These are phyloP conservation scores for Blastobotrys attinorum DNA, from an alignment of 805 yeast species.

Conservation along the genomic window DNA sequence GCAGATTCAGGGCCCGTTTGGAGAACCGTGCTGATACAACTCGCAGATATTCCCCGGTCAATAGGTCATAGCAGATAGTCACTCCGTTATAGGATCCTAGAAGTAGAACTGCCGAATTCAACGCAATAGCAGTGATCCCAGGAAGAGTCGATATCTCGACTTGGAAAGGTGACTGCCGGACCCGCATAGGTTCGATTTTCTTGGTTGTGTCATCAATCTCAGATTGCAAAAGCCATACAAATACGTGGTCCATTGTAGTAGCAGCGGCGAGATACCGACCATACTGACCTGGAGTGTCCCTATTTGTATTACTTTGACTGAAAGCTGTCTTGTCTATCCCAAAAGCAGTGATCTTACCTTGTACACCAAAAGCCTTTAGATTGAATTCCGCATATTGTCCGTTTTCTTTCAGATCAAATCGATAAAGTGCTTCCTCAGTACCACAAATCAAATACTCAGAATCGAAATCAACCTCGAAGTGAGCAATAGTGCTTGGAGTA, in stretches of 20 bases:
- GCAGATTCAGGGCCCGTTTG: slow-evolving; percentile 19
- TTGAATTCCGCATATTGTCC: slow-evolving; percentile 1
- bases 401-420: slow-evolving; percentile 7
- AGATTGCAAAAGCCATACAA: slow-evolving; percentile 15
- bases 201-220: background rate
- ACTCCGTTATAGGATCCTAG: slow-evolving; percentile 24
- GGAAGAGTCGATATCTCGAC: slow-evolving; percentile 11
- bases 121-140: slow-evolving; percentile 21
- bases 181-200: slow-evolving; percentile 10
- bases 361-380: background rate
- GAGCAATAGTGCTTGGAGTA: background rate
- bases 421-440: slow-evolving; percentile 4
- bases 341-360: slow-evolving; percentile 9
- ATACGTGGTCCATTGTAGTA: slow-evolving; percentile 11
- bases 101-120: slow-evolving; percentile 25
- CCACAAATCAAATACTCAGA: slow-evolving; percentile 12
- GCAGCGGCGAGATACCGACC: slow-evolving; percentile 18
- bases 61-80: slow-evolving; percentile 20
- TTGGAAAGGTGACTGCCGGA: slow-evolving; percentile 14
- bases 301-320: slow-evolving; percentile 9
- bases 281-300: slow-evolving; percentile 15
- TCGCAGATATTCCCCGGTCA: slow-evolving; percentile 23
- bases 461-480: slow-evolving; percentile 16
- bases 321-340: slow-evolving; percentile 17
- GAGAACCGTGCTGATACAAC: slow-evolving; percentile 24